A percentile compares a stretch with the other conserved stretches of the same genome.
Conservation (phyloP, 371 early-diverging fungal genomes). For the Mucor circinelloides region DNA sequence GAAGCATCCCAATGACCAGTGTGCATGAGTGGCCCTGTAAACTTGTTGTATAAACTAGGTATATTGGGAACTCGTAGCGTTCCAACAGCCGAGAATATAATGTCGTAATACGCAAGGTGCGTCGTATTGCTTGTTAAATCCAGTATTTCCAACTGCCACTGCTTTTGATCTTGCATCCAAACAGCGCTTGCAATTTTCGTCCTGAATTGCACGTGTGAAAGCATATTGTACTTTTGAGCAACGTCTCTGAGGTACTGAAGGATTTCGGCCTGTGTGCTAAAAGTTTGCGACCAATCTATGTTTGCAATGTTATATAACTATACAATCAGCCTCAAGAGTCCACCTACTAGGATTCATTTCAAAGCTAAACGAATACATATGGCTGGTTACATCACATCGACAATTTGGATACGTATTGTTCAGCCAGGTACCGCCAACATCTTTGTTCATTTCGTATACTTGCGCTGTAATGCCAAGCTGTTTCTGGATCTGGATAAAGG, state of each 20-base stretch:
- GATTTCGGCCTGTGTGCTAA: constrained; percentile 52
- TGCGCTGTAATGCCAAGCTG: constrained; percentile 44
- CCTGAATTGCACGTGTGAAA: constrained; percentile 46
- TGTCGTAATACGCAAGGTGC: not conserved
- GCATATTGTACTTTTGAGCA: constrained; percentile 46
- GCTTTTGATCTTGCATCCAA: constrained; percentile 47
- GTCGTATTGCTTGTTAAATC: constrained; percentile 5
- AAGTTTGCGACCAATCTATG: constrained; percentile 51
- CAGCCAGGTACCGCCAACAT: constrained; percentile 68
- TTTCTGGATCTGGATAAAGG: constrained; percentile 55
- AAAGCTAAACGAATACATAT: constrained; percentile 53
- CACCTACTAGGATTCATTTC: constrained; percentile 33
- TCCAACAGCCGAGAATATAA: constrained; percentile 24
- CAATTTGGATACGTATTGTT: constrained; percentile 61
- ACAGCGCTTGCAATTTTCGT: constrained; percentile 42
- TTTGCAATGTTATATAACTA: not conserved
- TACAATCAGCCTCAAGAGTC: not conserved
- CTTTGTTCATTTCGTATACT: constrained; percentile 55
- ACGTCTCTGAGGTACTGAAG: constrained; percentile 49
- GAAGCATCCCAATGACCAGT: constrained; percentile 52
- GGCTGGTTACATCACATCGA: constrained; percentile 62
- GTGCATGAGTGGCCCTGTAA: constrained; percentile 51
- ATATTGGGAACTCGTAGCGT: constrained; percentile 52
- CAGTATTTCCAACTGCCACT: constrained; percentile 34
- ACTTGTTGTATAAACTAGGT: constrained; percentile 49